Evolutionary conservation across 2,329 filamentous ascomycete species (phyloP), one percentile per base, ranked within the genome.

Genomic region (Diaporthe helianthi): DNA sequence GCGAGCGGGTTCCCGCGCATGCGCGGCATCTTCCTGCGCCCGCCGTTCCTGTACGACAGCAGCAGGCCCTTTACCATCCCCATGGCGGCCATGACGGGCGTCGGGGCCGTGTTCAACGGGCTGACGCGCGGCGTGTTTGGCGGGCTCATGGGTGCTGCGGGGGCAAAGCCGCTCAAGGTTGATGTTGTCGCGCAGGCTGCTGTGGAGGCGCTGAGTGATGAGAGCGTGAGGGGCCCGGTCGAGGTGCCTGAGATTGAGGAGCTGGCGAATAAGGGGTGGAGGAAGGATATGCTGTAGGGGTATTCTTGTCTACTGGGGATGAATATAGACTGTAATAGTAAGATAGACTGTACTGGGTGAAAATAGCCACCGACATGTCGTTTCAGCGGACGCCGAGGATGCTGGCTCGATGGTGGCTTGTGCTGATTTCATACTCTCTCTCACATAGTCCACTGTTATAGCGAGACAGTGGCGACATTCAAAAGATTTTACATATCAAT

Each of bases 111-210:
- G 58, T 88, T 97, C 76, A 98, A 98, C 79, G 86, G 83, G 17
- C 75, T 94, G 55, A 90, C 94, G 2, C 92, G 93, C 8, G 93
- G 93, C 6, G 86, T 91, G 60, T 83, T 99, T 74, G 89, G 89
- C 2, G 87, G 86, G 72, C 84, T 97, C 71, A 89, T 98, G 82
- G 96, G 95, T 0, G 88, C 92, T 0, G 93, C 92, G 38, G 94
- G 90, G 1, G 87, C 91, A 63, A 97, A 97, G 83, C 95, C 96
- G 4, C 80, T 98, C 55, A 93, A 94, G 82, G 95, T 91, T 1
- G 94, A 98, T 78, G 79, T 90, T 8, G 95, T 98, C 2, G 94
- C 93, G 1, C 92, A 97, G 79, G 94, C 95, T 0, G 90, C 97
- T 1, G 91, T 98, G 1, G 94, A 98, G 81, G 93, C 93, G 24